Conservation (phyloP, 306 rosid species). For the Dryas octopetala region DNA sequence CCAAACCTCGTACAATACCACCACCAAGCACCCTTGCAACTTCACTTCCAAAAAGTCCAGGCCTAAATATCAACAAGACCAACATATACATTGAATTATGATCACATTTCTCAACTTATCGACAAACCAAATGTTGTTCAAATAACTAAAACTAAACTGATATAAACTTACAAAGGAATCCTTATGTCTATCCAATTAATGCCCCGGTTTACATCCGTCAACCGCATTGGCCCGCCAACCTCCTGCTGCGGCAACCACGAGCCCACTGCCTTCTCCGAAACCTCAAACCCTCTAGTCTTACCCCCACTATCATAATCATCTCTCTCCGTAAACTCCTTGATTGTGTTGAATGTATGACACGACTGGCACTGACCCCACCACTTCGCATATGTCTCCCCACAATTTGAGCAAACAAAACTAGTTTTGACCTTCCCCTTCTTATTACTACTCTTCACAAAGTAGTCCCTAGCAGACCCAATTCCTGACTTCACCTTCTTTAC, state of each 20-base stretch:
- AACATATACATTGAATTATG: background rate
- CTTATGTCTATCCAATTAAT: constrained; percentile 48
- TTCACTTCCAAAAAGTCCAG: constrained; percentile 73
- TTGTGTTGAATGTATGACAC: constrained; percentile 40
- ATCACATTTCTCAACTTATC: background rate
- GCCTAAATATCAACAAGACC: constrained; percentile 44
- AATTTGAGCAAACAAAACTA: constrained; percentile 65
- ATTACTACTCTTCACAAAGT: constrained; percentile 24
- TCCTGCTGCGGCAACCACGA: constrained; percentile 63
- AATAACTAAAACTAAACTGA: background rate
- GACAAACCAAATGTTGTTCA: background rate
- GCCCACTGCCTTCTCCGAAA: constrained; percentile 48
- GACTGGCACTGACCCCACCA: constrained; percentile 82
- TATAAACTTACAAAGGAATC: constrained; percentile 68
- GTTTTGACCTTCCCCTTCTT: constrained; percentile 48
- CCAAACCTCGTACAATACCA: constrained; percentile 88
- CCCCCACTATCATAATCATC: constrained; percentile 15
- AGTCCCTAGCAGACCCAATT: constrained; percentile 6
- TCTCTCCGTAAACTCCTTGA: constrained; percentile 49
- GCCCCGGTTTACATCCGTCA: constrained; percentile 72
- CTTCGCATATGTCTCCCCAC: constrained; percentile 60
- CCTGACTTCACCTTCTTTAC: constrained; percentile 31
- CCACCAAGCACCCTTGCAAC: constrained; percentile 87
- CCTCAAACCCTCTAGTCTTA: constrained; percentile 34
- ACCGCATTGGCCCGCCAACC: constrained; percentile 44